Base-by-base conservation (phyloP, 495 filamentous ascomycete species). In the Niebla homalea region DNA sequence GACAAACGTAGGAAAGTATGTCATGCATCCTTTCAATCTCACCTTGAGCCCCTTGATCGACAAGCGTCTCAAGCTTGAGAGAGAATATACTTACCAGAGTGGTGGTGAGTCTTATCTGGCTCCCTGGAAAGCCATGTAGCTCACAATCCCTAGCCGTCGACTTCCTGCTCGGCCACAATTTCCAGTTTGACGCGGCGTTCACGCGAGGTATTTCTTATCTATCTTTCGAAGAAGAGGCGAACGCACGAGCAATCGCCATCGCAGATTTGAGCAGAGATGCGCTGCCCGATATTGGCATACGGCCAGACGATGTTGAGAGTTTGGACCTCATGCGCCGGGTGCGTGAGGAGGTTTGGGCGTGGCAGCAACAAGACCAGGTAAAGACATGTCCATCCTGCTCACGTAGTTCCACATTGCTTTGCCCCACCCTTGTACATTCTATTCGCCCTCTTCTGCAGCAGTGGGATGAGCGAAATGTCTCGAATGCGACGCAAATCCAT, bases 1-100 rank as follows among this genome's bases (percentile, higher is more conserved):
- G 39, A 63, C 26, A 7, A 22, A 21, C 19, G 36, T 46, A 77
- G 77, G 64, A 1, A 68, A 61, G 16, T 88, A 87, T 56, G 60
- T 72, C 36, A 64, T 79, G 15, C 75, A 72, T 7, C 80, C 85
- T 3, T 90, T 80, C 69, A 89, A 85, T 62, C 71, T 87, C 57
- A 66, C 72, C 47, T 54, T 90, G 23, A 81, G 66, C 43, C 83
- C 85, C 0, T 55, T 70, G 20, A 57, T 69, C 22, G 64, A 73
- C 21, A 67, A 70, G 23, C 64, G 60, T 29, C 53, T 79, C 39
- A 70, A 75, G 15, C 54, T 81, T 26, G 76, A 80, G 50, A 70
- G 80, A 21, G 69, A 71, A 43, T 74, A 74, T 52, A 61, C 67
- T 15, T 74, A 73, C 38, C 72, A 74, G 49, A 75, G 71, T 48